phyloP scores from a whole-genome alignment of 129 eudicot genomes.

The Gnaphalium uliginosum region DNA sequence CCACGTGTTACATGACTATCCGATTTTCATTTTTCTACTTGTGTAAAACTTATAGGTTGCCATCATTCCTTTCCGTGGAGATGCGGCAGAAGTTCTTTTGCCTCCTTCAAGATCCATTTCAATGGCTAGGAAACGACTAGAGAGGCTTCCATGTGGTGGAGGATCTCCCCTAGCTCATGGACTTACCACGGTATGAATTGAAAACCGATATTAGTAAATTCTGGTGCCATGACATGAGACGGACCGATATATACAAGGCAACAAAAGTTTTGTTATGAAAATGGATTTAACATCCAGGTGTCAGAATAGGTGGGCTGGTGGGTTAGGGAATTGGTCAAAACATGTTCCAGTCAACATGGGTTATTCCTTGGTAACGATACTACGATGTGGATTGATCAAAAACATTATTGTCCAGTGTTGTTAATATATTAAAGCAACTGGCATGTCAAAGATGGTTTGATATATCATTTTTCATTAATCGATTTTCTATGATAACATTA shows the following conservation, averaged over 20 bases:
- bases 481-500: background rate
- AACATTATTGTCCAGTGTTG: background rate
- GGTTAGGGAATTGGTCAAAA: too few species aligned
- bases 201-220: background rate
- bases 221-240: background rate
- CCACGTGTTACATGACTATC: background rate
- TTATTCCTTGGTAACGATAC: background rate
- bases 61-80: constrained; percentile 98
- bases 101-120: constrained; percentile 98
- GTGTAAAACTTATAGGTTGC: constrained; percentile 54
- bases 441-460: background rate
- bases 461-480: background rate
- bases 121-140: constrained; percentile 97
- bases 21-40: constrained; percentile 3
- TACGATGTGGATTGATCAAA: background rate
- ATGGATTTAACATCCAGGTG: too few species aligned
- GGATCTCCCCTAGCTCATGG: constrained; percentile 99
- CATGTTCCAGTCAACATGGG: background rate
- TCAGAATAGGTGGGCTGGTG: too few species aligned
- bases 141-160: constrained; percentile 99
- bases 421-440: too few species aligned
- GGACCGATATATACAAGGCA: too few species aligned
- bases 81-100: constrained; percentile 92
- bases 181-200: constrained; percentile 74
- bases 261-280: too few species aligned